Conservation (phyloP, 2,329 filamentous ascomycete genomes). For the Trichoderma afroharzianum region DNA sequence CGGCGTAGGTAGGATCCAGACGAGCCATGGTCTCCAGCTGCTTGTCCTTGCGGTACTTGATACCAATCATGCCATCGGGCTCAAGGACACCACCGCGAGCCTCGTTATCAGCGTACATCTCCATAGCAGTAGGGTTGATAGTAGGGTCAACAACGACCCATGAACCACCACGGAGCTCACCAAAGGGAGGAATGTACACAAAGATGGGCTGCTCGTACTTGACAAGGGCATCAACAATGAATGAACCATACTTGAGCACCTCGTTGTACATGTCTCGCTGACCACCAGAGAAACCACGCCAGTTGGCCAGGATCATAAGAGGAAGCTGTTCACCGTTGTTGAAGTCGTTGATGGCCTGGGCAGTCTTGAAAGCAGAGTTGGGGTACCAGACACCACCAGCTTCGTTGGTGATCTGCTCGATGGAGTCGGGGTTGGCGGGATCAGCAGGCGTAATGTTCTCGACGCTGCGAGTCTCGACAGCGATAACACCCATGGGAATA, state of each 20-base stretch:
- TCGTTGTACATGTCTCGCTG: constrained; percentile 99
- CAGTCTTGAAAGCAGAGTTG: constrained; percentile 99
- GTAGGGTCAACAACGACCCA: constrained; percentile 99
- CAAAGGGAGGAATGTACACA: constrained; percentile 95
- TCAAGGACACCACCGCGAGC: constrained; percentile 95
- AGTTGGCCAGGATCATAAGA: constrained; percentile 98
- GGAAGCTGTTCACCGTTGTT: constrained; percentile 98
- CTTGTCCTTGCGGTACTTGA: constrained; percentile 97
- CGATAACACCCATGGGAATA: constrained; percentile 98
- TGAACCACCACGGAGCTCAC: constrained; percentile 95
- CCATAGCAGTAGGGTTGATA: constrained; percentile 95
- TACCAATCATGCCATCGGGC: constrained; percentile 95
- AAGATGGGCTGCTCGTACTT: constrained; percentile 99
- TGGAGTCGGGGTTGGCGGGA: constrained; percentile 96
- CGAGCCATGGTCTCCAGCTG: constrained; percentile 97
- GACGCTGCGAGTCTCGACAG: constrained; percentile 89
- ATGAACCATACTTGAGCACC: constrained; percentile 98
- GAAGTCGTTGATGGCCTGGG: constrained; percentile 97
- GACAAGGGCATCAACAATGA: constrained; percentile 96
- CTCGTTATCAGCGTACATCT: constrained; percentile 98
- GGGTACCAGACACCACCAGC: constrained; percentile 99
- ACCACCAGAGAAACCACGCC: constrained; percentile 99
- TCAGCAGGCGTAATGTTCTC: constrained; percentile 97
- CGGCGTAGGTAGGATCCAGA: constrained; percentile 77
- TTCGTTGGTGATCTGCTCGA: constrained; percentile 90